Base-by-base conservation (phyloP, 768 basidiomycete genomes). In the Leucosporidium yakuticum region DNA sequence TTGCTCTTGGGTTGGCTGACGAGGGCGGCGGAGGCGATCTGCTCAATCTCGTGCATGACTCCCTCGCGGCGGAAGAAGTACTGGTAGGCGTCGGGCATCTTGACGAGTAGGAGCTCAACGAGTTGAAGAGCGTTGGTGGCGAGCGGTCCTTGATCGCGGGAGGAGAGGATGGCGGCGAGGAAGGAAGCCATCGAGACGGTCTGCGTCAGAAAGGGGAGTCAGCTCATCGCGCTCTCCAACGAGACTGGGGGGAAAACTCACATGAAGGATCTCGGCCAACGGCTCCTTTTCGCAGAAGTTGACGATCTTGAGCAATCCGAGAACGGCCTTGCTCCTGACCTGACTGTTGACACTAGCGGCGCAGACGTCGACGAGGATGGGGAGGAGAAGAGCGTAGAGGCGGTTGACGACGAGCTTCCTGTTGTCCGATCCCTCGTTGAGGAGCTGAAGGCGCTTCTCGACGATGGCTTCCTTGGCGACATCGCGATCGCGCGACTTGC, bases 301-400 rank as follows among this genome's bases (percentile, higher is more conserved):
- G 65, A 95, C 86, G 4, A 95, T 92, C 78, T 97, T 96, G 71
- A 96, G 79, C 60, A 98, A 75, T 2, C 88, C 91, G 0, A 87
- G 89, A 69, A 98, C 81, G 0, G 92, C 91, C 81, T 95, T 94
- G 53, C 89, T 85, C 67, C 96, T 84, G 17, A 98, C 87, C 4
- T 90, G 86, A 0, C 87, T 85, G 59, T 88, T 86, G 32, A 98
- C 94, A 77, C 91, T 96, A 36, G 96, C 95, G n/a, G 94, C 89
- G 79, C 97, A 98, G n/a, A 99, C 94, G 74, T 98, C 96, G 67
- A 98, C 87, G 64, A 99, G 84, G 64, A 96, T 91, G 1, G 96
- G 96, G 0, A 97, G 87, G 74, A 92, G 86, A 44, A 95, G 81
- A 57, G 86, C 85, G 84, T 94, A 90, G 79, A 93, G 98, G 21